Conservation (phyloP, 1,284 basidiomycete genomes). For the Puccinia sorghi region DNA sequence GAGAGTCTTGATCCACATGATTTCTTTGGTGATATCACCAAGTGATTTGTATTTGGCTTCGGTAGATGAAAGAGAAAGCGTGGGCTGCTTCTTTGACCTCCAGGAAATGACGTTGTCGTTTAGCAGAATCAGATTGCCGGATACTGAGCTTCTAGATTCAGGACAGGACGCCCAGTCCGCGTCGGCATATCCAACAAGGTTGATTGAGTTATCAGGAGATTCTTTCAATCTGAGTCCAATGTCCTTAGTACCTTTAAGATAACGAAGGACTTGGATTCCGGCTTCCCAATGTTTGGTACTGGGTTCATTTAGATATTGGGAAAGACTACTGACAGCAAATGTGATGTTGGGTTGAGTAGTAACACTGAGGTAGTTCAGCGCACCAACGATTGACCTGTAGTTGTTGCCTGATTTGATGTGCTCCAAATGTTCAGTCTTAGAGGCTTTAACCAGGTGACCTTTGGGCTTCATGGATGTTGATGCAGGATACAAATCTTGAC, state of each 20-base stretch:
- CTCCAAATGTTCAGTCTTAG: no score
- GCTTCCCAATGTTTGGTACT: neutral
- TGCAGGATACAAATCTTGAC: neutral
- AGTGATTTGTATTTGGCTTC: slow-evolving; percentile 62
- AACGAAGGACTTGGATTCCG: neutral
- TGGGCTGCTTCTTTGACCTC: slow-evolving; percentile 59
- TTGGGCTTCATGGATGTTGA: neutral
- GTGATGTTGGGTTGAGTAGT: neutral
- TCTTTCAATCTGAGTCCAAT: slow-evolving; percentile 57
- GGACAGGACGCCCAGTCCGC: slow-evolving; percentile 60
- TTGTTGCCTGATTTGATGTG: neutral
- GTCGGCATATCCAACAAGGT: slow-evolving; percentile 61
- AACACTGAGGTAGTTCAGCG: neutral
- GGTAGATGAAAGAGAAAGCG: slow-evolving; percentile 58
- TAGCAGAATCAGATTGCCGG: slow-evolving; percentile 59
- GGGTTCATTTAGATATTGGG: neutral
- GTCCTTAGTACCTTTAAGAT: slow-evolving; percentile 50
- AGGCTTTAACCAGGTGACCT: no score
- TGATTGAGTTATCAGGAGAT: slow-evolving; percentile 48
- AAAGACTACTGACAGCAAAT: neutral
- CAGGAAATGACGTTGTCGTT: slow-evolving; percentile 59
- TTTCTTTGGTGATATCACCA: slow-evolving; percentile 62
- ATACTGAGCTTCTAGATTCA: slow-evolving; percentile 57
- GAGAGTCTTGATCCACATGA: slow-evolving; percentile 49
- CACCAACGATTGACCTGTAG: neutral